Percentiles rank a stretch among this genome's conserved stretches.
Conservation (phyloP, 1,284 basidiomycete species). For the Fereydounia khargensis region DNA sequence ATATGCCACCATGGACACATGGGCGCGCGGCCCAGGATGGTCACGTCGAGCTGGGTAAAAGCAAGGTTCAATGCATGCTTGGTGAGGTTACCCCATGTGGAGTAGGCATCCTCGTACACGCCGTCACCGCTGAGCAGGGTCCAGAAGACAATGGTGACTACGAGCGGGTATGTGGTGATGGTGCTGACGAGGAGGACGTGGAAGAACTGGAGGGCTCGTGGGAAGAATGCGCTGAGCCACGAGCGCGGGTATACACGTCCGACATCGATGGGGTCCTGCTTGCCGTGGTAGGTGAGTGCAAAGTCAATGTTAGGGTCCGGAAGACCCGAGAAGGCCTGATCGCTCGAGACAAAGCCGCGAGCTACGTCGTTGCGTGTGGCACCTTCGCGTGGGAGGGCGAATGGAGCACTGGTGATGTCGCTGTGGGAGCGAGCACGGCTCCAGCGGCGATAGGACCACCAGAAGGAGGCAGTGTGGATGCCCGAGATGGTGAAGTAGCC, state of each 20-base stretch:
- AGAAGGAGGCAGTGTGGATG: conserved; percentile 24
- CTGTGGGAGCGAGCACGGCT: too few species aligned
- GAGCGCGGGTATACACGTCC: conserved; percentile 14
- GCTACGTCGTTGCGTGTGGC: too few species aligned
- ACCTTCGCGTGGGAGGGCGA: too few species aligned
- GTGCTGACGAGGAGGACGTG: conserved; percentile 24
- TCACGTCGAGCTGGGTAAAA: conserved; percentile 66
- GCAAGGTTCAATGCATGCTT: conserved; percentile 66
- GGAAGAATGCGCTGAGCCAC: conserved; percentile 8
- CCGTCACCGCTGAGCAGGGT: conserved; percentile 59
- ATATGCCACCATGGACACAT: conserved; percentile 64
- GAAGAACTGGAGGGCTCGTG: conserved; percentile 16
- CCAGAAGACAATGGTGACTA: conserved; percentile 72
- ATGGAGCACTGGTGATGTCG: too few species aligned
- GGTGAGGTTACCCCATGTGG: conserved; percentile 67
- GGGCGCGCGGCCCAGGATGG: conserved; percentile 63
- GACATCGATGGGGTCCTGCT: conserved; percentile 6
- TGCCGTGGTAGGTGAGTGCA: neutral
- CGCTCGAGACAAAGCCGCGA: too few species aligned
- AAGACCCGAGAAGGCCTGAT: too few species aligned
- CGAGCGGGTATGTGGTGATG: conserved; percentile 61
- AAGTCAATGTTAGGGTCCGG: too few species aligned
- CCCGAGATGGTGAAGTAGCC: conserved; percentile 24
- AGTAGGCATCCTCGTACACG: conserved; percentile 64
- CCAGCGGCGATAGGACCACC: conserved; percentile 10